Conservation (phyloP, 306 rosid species). For the Sphenostylis stenocarpa region DNA sequence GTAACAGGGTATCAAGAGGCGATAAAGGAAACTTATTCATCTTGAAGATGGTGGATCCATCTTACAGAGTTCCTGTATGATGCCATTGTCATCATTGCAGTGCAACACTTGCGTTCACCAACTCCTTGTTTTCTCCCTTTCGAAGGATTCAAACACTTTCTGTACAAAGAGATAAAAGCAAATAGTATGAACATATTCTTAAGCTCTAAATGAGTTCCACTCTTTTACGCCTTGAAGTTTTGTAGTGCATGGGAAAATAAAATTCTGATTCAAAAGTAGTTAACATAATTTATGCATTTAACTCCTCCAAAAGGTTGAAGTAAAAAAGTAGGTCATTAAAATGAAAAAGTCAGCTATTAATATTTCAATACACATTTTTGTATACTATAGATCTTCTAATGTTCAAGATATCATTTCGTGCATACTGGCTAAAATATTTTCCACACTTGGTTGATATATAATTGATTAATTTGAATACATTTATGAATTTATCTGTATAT, state of each 20-base stretch:
- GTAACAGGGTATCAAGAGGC: constrained; percentile 86
- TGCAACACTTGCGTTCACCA: not conserved
- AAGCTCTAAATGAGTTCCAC: not conserved
- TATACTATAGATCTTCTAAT: too few species aligned
- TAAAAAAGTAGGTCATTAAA: not conserved
- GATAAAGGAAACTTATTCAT: constrained; percentile 91
- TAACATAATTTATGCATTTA: not conserved
- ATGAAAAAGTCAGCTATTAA: too few species aligned
- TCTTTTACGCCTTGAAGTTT: not conserved
- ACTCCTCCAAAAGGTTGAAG: not conserved
- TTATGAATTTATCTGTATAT: too few species aligned
- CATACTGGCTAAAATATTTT: too few species aligned
- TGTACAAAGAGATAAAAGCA: constrained; percentile 13
- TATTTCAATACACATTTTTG: too few species aligned
- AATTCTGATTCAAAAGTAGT: constrained; percentile 1
- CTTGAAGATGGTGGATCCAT: constrained; percentile 82
- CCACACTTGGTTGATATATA: too few species aligned
- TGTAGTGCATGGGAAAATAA: not conserved
- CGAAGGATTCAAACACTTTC: not conserved
- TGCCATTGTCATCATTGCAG: constrained; percentile 1
- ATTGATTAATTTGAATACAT: too few species aligned
- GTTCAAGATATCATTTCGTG: too few species aligned
- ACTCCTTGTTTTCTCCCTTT: not conserved
- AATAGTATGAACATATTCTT: not conserved
- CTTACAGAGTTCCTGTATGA: constrained; percentile 74